Evolutionary conservation across 176 grass and related monocot species (phyloP), one percentile per base, ranked within the genome.

Genomic region (Hordeum marinum): DNA sequence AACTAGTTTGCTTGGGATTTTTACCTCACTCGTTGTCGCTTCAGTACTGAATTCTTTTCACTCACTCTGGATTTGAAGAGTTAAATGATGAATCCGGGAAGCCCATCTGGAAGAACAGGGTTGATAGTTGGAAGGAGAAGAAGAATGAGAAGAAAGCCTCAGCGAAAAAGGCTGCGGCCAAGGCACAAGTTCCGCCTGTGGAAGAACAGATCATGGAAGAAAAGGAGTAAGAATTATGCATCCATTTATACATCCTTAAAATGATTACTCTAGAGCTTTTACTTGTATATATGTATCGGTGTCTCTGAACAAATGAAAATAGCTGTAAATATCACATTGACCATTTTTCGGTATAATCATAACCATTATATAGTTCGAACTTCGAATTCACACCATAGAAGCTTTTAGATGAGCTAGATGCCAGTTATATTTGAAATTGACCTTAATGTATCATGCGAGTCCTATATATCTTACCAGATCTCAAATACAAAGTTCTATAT

Each of bases 121-220:
- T 99, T 54, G 91, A 99, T 26, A 96, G 93, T 70, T 99, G 94
- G 96, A 96, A 94, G 84, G 96, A 99, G 57, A 99, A 99, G 83
- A 99, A 99, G 84, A 94, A 94, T 6, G 88, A 85, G 79, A 94
- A 95, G 76, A 96, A 96, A 87, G 82, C 88, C 70, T 73, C 83
- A 3, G 78, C 87, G 1, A 94, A 94, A 76, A 95, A 95, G 75
- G 80, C 89, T 60, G 80, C 81, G 2, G 88, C 87, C 26, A 90
- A 89, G 78, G 81, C 88, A 75, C 86, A 95, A 87, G 86, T 89
- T 61, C 90, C 93, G 17, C 89, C 93, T 78, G 85, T 92, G 0
- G 91, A 94, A 77, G 93, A 99, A 78, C 90, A 99, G 54, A 87
- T 89, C 63, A 92, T 96, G 82, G 96, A 99, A 83, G 94, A 94